A percentile compares a stretch with the other conserved stretches of the same genome.
phyloP scores from a whole-genome alignment of 106 monocot genomes.

The Dendrobium nobile region DNA sequence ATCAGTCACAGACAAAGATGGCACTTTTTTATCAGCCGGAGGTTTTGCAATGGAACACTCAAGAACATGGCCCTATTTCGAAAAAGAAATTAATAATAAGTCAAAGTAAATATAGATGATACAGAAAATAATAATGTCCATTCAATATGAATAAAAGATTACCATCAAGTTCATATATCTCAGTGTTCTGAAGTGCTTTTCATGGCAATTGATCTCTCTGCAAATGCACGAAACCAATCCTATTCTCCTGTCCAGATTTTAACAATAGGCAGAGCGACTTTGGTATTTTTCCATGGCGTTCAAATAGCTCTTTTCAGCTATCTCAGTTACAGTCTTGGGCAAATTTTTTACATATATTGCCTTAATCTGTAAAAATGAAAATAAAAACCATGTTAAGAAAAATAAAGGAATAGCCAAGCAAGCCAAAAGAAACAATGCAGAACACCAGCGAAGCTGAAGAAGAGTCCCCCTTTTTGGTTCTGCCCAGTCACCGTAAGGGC shows the following conservation, averaged over 20 bases:
- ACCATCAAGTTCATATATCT: slow-evolving; percentile 95
- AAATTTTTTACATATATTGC: slow-evolving; percentile 92
- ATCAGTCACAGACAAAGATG: slow-evolving; percentile 21
- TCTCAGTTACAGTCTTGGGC: slow-evolving; percentile 74
- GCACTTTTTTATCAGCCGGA: slow-evolving; percentile 61
- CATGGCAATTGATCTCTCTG: slow-evolving; percentile 64
- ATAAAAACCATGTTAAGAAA: background rate
- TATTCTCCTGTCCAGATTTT: slow-evolving; percentile 71
- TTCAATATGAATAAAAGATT: background rate
- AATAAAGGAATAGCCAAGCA: background rate
- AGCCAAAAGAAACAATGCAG: background rate
- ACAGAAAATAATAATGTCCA: background rate
- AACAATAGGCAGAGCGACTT: slow-evolving; percentile 77
- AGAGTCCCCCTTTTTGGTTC: slow-evolving; percentile 68
- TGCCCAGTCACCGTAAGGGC: slow-evolving; percentile 89
- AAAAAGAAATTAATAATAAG: background rate
- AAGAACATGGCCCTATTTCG: slow-evolving; percentile 61
- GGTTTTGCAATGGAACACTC: slow-evolving; percentile 94
- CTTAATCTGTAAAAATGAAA: slow-evolving; percentile 51
- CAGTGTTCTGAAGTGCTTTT: slow-evolving; percentile 77
- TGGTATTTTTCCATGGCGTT: slow-evolving; percentile 75
- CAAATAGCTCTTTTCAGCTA: slow-evolving; percentile 64
- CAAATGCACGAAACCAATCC: slow-evolving; percentile 95
- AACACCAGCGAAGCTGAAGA: slow-evolving; percentile 57
- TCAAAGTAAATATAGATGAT: background rate